Evolutionary conservation across 345 rosid species (phyloP).

Genomic region (Euclidium syriacum): DNA sequence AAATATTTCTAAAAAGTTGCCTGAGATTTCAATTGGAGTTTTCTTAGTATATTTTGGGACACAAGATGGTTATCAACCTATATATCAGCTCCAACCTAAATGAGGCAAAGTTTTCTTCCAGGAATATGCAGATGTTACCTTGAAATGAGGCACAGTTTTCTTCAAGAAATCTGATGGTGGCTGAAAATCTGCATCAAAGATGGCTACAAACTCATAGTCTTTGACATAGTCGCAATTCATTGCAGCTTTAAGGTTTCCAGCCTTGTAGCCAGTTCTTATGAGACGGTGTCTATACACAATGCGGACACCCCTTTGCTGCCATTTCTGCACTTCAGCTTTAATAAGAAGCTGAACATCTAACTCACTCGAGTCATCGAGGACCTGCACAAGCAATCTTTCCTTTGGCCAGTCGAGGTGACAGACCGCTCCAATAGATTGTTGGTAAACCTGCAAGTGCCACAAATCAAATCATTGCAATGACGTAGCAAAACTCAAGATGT

Average conservation of each 20-base stretch:
- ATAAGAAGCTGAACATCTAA: constrained; percentile 50
- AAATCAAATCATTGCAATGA: not conserved
- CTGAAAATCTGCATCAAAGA: constrained; percentile 85
- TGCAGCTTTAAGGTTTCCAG: constrained; percentile 85
- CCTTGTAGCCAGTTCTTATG: constrained; percentile 77
- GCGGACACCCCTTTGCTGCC: constrained; percentile 66
- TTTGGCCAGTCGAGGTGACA: constrained; percentile 82
- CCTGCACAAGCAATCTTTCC: constrained; percentile 63
- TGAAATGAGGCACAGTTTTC: constrained; percentile 70
- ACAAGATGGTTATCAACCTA: not conserved
- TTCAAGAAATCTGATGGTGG: constrained; percentile 69
- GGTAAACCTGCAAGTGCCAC: constrained; percentile 46
- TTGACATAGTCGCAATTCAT: constrained; percentile 72
- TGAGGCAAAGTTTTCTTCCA: not conserved
- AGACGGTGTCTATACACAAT: constrained; percentile 75
- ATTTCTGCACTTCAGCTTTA: constrained; percentile 58
- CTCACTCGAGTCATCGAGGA: constrained; percentile 75
- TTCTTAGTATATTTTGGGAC: not conserved
- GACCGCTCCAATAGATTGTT: constrained; percentile 65
- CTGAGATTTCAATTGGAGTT: not conserved
- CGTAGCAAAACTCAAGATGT: no score
- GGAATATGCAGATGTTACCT: constrained; percentile 34
- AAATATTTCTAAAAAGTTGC: no score
- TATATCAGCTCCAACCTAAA: not conserved
- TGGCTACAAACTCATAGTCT: constrained; percentile 70